Percentiles rank a stretch among this genome's conserved stretches.
Evolutionary conservation across 2,329 filamentous ascomycete genomes (phyloP).

Genomic region (Ceratocystis ficicola): DNA sequence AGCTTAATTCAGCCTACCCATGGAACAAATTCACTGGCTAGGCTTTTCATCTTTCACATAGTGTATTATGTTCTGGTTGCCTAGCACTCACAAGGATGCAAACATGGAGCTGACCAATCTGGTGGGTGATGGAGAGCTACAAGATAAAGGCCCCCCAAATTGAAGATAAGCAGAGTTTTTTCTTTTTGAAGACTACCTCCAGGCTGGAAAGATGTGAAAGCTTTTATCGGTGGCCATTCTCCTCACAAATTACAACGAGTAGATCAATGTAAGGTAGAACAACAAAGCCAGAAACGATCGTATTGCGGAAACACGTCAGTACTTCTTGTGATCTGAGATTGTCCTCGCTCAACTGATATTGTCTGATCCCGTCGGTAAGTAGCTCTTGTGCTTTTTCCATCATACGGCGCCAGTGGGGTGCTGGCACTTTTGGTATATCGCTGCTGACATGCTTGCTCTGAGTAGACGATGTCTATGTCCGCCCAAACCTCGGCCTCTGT

Average conservation of each 20-base stretch:
- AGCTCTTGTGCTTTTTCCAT: not conserved
- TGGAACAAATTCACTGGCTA: not conserved
- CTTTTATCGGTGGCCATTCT: not conserved
- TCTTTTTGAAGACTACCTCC: not conserved
- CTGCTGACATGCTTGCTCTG: not conserved
- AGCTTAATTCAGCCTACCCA: no score
- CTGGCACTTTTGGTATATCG: not conserved
- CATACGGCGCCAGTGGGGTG: not conserved
- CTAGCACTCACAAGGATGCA: not conserved
- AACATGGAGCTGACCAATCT: not conserved
- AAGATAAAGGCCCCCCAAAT: not conserved
- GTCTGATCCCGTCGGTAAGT: not conserved
- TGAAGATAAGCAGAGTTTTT: not conserved
- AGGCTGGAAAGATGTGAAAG: not conserved
- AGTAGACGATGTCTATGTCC: not conserved
- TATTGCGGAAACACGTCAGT: not conserved
- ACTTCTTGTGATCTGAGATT: not conserved
- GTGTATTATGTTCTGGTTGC: not conserved
- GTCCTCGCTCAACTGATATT: no score
- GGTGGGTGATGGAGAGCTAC: no score
- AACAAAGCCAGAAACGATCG: no score
- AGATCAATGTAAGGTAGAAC: not conserved
- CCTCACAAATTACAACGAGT: not conserved
- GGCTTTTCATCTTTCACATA: not conserved
- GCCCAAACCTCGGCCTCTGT: not conserved